phyloP scores from a whole-genome alignment of 139 green algal species.

The Tetratostichococcus sp. region DNA sequence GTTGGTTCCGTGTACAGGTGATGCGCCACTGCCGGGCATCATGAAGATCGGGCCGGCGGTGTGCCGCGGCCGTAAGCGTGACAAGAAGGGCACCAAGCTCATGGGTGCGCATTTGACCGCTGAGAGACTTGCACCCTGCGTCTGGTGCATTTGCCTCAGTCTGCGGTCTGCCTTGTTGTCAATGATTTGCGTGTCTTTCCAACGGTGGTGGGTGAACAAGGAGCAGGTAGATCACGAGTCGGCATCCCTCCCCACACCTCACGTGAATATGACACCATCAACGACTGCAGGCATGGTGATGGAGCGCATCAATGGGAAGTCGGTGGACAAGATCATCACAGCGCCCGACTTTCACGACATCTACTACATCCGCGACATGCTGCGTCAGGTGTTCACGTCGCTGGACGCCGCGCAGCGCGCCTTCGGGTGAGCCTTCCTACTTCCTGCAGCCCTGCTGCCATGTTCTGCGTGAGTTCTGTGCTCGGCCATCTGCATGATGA shows the following conservation, averaged over 20 bases:
- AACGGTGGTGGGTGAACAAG: too few species aligned
- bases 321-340: neutral
- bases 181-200: neutral
- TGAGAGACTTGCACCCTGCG: too few species aligned
- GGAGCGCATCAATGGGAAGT: constrained; percentile 4
- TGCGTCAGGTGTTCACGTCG: constrained; percentile 10
- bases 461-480: too few species aligned
- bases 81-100: constrained; percentile 16
- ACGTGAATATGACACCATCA: too few species aligned
- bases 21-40: constrained; percentile 11
- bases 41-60: constrained; percentile 17
- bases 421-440: neutral
- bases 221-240: too few species aligned
- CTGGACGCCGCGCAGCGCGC: constrained; percentile 9
- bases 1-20: neutral
- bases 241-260: too few species aligned
- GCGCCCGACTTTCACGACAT: constrained; percentile 2
- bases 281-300: constrained; percentile 10
- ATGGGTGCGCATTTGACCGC: constrained; percentile 10
- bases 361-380: constrained; percentile 13
- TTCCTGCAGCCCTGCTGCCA: too few species aligned
- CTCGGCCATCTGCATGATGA: too few species aligned
- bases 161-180: too few species aligned
- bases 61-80: neutral
- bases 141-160: too few species aligned